phyloP scores from a whole-genome alignment of 2,329 filamentous ascomycete species.

The Teratosphaeria destructans region DNA sequence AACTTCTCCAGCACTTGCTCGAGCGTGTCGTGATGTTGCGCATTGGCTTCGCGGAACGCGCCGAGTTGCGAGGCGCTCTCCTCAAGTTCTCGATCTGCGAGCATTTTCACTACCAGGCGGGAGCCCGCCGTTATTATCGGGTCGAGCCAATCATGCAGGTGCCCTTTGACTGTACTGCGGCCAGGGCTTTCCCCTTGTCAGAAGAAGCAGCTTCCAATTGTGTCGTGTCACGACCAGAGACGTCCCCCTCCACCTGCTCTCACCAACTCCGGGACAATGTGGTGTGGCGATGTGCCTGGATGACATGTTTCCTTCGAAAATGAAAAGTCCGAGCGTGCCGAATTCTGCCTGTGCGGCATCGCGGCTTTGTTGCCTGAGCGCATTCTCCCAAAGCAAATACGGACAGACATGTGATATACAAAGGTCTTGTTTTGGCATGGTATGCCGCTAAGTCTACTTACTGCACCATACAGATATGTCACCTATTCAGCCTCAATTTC shows the following conservation, averaged over 20 bases:
- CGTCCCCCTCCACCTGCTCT: neutral
- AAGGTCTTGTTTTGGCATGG: no score
- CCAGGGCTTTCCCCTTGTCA: neutral
- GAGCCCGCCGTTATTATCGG: neutral
- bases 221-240: neutral
- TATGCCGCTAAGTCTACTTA: no score
- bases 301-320: neutral
- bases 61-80: slow-evolving; percentile 11
- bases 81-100: slow-evolving; percentile 11
- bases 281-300: neutral
- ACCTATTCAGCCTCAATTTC: no score
- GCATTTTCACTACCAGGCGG: slow-evolving; percentile 5
- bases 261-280: neutral
- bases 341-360: neutral
- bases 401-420: no score
- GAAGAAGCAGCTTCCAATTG: neutral
- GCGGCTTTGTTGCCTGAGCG: neutral
- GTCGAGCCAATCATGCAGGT: neutral
- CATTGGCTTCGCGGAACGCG: slow-evolving; percentile 10
- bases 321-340: neutral
- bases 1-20: slow-evolving; percentile 31
- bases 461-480: no score
- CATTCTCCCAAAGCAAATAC: neutral
- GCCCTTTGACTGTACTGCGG: neutral
- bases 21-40: slow-evolving; percentile 14